Base-by-base conservation (phyloP, 1,284 basidiomycete genomes). In the Apiotrichum laibachii region DNA sequence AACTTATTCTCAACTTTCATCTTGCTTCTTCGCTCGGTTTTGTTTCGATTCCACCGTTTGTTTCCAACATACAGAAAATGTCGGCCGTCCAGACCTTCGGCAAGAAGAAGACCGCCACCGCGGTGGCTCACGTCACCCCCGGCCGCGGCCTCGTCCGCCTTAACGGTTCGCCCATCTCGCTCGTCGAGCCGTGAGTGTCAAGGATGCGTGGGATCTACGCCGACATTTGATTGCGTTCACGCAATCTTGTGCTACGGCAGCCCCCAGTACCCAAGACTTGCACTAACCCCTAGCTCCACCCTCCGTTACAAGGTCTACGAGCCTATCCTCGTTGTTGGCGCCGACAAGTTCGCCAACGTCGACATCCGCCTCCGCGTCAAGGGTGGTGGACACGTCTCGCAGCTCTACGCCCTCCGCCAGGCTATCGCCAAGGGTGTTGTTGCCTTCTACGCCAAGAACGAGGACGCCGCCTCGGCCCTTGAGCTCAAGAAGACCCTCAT, bases 21-120 rank as follows among this genome's bases (percentile, higher is more conserved):
- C 34, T 7, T 18, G 35, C 33, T 12, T 19, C 22, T 33, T 21
- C 1, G 31, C 13, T 26, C 44, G 19, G 10, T 19, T n/a, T 34
- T 15, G 22, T 13, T 9, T 37, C 34, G 3, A 35, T 8, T 52
- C 43, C 19, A 26, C 39, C 33, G 39, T 33, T 22, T 50, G 40
- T 21, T 33, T 21, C 56, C 47, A 47, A 59, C 15, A 18, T 47
- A 66, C 60, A 71, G 70, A 75, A 65, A 67, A 77, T 77, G 75
- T 75, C 75, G 62, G 72, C 91, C 83, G 92, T 96, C 71, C 93
- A 96, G 80, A 93, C 90, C 67, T 96, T 96, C 82, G 92, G 92
- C 81, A 96, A 96, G 89, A 96, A 96, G 88, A 95, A 95, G 93
- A 96, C 93, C 77, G 92, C 93, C 67, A 96, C 92, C 65, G 93